Conservation (phyloP, 106 monocot species). For the Dioscorea zingiberensis region DNA sequence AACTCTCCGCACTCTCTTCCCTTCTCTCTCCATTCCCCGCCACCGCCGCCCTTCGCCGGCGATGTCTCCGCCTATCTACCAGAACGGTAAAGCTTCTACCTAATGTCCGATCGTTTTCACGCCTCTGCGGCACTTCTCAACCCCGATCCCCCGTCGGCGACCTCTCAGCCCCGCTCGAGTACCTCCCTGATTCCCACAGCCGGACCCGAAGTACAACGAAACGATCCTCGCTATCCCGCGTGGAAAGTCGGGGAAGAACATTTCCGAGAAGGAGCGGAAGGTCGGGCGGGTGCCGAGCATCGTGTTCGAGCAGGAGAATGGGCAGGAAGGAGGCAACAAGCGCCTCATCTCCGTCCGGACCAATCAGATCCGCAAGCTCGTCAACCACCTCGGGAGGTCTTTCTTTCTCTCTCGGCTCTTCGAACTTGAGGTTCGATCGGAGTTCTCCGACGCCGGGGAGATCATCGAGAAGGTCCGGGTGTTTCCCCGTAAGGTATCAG, state of each 20-base stretch:
- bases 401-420: constrained; percentile 88
- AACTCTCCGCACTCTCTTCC: neutral
- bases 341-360: constrained; percentile 70
- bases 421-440: constrained; percentile 69
- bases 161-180: constrained; percentile 35
- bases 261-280: constrained; percentile 76
- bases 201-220: constrained; percentile 85
- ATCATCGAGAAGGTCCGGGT: constrained; percentile 89
- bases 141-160: neutral
- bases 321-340: constrained; percentile 95
- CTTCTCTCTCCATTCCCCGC: neutral
- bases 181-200: constrained; percentile 73
- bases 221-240: constrained; percentile 70
- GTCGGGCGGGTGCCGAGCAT: constrained; percentile 84
- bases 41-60: neutral
- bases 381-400: constrained; percentile 66
- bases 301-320: constrained; percentile 94
- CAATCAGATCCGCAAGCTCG: constrained; percentile 93
- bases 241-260: constrained; percentile 51
- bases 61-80: constrained; percentile 43
- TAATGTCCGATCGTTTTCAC: constrained; percentile 2
- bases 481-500: constrained; percentile 64
- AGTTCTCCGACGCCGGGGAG: constrained; percentile 31
- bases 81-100: neutral
- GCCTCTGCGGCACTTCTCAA: constrained; percentile 19